Base-by-base conservation (phyloP, 2,329 filamentous ascomycete genomes). In the Cladosporium austrohemisphaericum region DNA sequence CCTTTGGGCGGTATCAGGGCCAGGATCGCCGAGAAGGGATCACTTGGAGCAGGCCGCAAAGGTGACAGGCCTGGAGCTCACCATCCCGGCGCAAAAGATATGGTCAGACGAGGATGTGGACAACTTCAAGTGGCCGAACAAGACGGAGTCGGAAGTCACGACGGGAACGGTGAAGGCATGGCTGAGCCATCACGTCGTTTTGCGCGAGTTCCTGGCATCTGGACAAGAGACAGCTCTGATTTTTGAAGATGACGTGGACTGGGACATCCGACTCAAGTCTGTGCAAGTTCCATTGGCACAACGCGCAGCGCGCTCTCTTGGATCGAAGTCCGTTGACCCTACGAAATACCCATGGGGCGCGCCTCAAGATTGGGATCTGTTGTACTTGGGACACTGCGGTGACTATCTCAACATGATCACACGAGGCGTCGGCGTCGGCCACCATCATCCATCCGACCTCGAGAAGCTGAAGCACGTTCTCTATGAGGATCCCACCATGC, bases 231-330 rank as follows among this genome's bases (percentile, higher is more conserved):
- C 69, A 1, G 70, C 68, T 1, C 60, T 72, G 45, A 68, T 72
- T 16, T 65, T 72, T 28, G 70, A 72, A 58, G 70, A 72, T 56
- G 70, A 72, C 52, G 68, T 72, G 22, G 70, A 72, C 50, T 72
- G 68, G 67, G 69, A 71, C 53, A 68, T 72, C 23, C 66, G 66
- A n/a, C 62, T 72, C 20, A 65, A 66, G 50, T 68, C 64, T 47
- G 49, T 65, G 10, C 68, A 71, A 48, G 57, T 70, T 10, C 69
- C 69, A 2, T 61, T 55, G 31, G 51, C 54, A 11, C 56, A 56
- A 41, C 44, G 50, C 19, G 49, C 57, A 9, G 45, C 52, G 14
- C 46, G 69, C 13, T 65, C 68, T 2, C 44, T 56, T 2, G 58
- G 59, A 41, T 54, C 59, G 2, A 58, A 67, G 19, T 55, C 63